A percentile compares a stretch with the other conserved stretches of the same genome.
Conservation (phyloP, 495 filamentous ascomycete genomes). For the Neurospora sp. region DNA sequence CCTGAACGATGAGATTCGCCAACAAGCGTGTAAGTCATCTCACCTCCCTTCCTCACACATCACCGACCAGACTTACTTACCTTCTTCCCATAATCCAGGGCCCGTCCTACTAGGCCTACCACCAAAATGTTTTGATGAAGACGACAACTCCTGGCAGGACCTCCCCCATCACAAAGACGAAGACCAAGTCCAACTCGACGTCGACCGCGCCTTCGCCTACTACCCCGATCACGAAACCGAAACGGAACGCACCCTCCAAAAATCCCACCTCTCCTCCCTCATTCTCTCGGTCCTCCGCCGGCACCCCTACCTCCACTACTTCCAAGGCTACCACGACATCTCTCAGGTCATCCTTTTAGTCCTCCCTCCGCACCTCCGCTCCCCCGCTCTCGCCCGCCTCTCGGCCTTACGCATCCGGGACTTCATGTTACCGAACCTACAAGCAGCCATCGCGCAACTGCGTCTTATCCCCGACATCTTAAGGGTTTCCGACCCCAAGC, state of each 20-base stretch:
- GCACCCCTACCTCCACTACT: slow-evolving; percentile 85
- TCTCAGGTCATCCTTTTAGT: slow-evolving; percentile 92
- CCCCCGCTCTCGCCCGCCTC: slow-evolving; percentile 57
- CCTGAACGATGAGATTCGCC: slow-evolving; percentile 68
- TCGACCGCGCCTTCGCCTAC: slow-evolving; percentile 93
- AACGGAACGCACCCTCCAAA: slow-evolving; percentile 52
- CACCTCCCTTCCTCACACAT: not conserved
- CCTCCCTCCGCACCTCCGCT: slow-evolving; percentile 42
- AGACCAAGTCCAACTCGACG: slow-evolving; percentile 80
- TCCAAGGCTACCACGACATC: slow-evolving; percentile 98
- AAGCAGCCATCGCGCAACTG: slow-evolving; percentile 71
- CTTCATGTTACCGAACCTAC: slow-evolving; percentile 91
- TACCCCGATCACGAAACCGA: slow-evolving; percentile 61
- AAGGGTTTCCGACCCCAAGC: slow-evolving; percentile 50
- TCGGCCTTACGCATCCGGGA: slow-evolving; percentile 86
- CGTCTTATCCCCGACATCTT: slow-evolving; percentile 77
- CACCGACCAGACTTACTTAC: not conserved
- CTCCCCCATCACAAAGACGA: slow-evolving; percentile 71
- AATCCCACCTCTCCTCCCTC: slow-evolving; percentile 60
- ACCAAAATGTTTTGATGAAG: slow-evolving; percentile 2
- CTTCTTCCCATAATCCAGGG: slow-evolving; percentile 42
- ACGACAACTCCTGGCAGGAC: slow-evolving; percentile 35
- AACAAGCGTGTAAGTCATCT: slow-evolving; percentile 68
- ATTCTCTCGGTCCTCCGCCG: slow-evolving; percentile 68
- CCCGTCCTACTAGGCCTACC: slow-evolving; percentile 62